Evolutionary conservation across 1,139 yeast species (phyloP), one percentile per base, ranked within the genome.

Genomic region (Pichia sp.): DNA sequence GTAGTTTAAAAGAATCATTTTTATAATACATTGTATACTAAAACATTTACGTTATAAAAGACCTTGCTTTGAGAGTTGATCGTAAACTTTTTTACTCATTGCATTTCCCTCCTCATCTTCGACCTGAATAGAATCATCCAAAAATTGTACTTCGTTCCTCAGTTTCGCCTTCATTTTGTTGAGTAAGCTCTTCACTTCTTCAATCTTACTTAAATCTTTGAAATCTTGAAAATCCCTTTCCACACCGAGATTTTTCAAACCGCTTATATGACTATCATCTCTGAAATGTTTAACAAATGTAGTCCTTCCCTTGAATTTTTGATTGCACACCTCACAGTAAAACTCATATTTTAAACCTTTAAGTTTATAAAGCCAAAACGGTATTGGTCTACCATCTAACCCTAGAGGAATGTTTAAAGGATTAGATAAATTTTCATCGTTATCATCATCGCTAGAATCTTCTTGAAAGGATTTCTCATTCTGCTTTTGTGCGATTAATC

Each of bases 91-190:
- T 50, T 79, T 81, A 26, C 83, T 73, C 94, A 91, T 83, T 18
- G 86, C 96, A 58, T 91, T 89, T 8, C 97, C 98, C 25, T 85
- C 88, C 2, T 77, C 81, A 57, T 91, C 97, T 59, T 89, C 97
- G 39, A 88, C 84, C 60, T 89, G 95, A 7, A 81, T 72, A 0
- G 79, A 76, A 47, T 72, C 71, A 44, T 79, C 86, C 18, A 58
- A 57, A 40, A 69, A 69, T 17, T 64, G 68, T 26, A 69, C 71
- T 42, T 61, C 62, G 3, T 54, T 49, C 38, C 72, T 59, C 19
- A 60, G 59, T 30, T 70, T 70, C 31, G 60, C 59, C 47, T 67
- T 67, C 9, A 80, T 48, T 34, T 60, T 64, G 2, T 67, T 64
- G 77, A 84, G 75, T 33, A 91, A 53, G 5, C 64, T 64, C 26